Evolutionary conservation across 768 basidiomycete species (phyloP).

Genomic region (Vararia minispora): DNA sequence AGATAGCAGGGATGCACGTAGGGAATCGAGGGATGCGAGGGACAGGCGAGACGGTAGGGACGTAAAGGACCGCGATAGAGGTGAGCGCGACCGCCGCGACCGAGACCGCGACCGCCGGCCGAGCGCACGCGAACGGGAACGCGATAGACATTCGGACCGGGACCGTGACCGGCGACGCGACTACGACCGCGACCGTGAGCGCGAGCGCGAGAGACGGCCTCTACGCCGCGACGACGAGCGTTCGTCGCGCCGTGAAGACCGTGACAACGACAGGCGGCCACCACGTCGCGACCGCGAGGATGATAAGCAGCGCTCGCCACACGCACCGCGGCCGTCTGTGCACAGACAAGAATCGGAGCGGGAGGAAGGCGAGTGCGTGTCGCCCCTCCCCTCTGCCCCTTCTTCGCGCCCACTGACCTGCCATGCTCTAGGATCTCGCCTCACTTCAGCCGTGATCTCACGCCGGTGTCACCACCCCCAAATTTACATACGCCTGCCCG

Average conservation of each 20-base stretch:
- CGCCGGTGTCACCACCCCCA: conserved; percentile 15
- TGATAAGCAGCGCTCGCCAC: conserved; percentile 8
- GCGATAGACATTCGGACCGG: conserved; percentile 18
- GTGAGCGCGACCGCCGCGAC: conserved; percentile 17
- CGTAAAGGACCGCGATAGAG: conserved; percentile 17
- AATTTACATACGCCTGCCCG: conserved; percentile 8
- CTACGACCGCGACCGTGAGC: conserved; percentile 21
- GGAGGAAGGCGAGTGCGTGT: conserved; percentile 93
- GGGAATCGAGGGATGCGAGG: conserved; percentile 22
- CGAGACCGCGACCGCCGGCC: conserved; percentile 25
- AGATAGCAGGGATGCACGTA: conserved; percentile 63
- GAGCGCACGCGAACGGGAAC: conserved; percentile 18
- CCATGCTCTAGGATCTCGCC: conserved; percentile 51
- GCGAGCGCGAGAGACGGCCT: conserved; percentile 11
- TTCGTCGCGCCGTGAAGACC: conserved; percentile 1
- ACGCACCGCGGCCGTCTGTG: conserved; percentile 6
- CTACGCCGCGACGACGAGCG: conserved; percentile 13
- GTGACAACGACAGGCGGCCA: conserved; percentile 4
- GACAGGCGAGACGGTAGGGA: too few relatives aligned
- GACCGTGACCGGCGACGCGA: conserved; percentile 26
- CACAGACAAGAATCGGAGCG: conserved; percentile 42
- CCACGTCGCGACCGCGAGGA: conserved; percentile 6
- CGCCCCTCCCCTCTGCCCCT: conserved; percentile 10
- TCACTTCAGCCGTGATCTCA: conserved; percentile 22
- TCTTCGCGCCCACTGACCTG: conserved; percentile 4